Conservation (phyloP, 441 rosid species). For the Pelargonium fulgidum region DNA sequence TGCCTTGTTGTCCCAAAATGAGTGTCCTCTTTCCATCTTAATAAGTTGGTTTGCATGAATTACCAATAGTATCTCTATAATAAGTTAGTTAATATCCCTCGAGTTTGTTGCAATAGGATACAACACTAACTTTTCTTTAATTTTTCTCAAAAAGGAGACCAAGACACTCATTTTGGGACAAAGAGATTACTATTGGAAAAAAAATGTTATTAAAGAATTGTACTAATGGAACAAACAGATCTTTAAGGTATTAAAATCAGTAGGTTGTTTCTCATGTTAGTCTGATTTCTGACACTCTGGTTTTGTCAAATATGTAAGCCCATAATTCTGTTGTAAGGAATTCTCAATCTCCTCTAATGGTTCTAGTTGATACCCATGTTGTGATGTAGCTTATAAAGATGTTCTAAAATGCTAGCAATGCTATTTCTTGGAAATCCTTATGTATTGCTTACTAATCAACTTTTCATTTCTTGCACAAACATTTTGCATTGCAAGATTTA, state of each 20-base stretch:
- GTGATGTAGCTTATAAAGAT: neutral
- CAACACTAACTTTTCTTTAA: too few relatives aligned
- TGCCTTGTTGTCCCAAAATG: too few relatives aligned
- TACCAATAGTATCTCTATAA: too few relatives aligned
- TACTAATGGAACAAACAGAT: neutral
- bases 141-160: too few relatives aligned
- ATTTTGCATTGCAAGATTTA: neutral
- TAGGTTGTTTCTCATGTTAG: neutral
- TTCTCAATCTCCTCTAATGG: neutral
- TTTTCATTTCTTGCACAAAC: neutral
- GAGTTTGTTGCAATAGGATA: too few relatives aligned
- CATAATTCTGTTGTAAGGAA: neutral
- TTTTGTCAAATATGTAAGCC: neutral
- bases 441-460: neutral
- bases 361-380: neutral
- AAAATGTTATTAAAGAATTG: neutral
- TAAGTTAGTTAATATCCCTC: too few relatives aligned
- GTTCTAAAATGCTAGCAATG: neutral
- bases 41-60: too few relatives aligned
- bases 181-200: too few relatives aligned
- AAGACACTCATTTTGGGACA: too few relatives aligned
- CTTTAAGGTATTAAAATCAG: neutral
- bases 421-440: neutral
- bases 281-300: neutral
- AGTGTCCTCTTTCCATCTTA: too few relatives aligned